Evolutionary conservation across 83 land plant species (phyloP).

Genomic region (Picea engelmannii): DNA sequence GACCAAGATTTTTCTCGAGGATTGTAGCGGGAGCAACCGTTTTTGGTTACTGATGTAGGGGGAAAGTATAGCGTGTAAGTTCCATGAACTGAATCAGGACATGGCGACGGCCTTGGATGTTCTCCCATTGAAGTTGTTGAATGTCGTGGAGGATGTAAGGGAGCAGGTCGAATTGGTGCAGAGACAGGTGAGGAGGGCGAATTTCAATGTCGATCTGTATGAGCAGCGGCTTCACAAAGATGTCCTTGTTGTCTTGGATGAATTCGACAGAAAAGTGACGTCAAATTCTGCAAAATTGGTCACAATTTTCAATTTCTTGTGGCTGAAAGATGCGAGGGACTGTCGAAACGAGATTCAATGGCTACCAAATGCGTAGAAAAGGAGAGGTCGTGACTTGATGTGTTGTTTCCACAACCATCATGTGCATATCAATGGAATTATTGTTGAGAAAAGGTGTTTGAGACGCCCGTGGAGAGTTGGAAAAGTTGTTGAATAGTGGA

Average conservation of each 20-base stretch:
- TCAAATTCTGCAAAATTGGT: slow-evolving; percentile 30
- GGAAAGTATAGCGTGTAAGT: slow-evolving; percentile 23
- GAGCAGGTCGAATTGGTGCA: slow-evolving; percentile 41
- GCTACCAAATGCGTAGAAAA: not conserved
- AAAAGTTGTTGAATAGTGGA: too few species aligned
- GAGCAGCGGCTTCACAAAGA: slow-evolving; percentile 31
- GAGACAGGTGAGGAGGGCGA: slow-evolving; percentile 34
- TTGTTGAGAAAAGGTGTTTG: too few species aligned
- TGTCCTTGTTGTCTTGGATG: slow-evolving; percentile 31
- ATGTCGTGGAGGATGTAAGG: slow-evolving; percentile 35
- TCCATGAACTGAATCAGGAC: slow-evolving; percentile 47
- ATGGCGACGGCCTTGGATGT: slow-evolving; percentile 48
- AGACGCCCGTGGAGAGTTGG: too few species aligned
- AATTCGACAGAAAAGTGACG: slow-evolving; percentile 34
- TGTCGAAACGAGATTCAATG: slow-evolving; percentile 47
- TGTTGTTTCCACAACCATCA: too few species aligned
- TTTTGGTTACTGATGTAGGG: slow-evolving; percentile 39
- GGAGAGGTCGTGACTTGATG: too few species aligned
- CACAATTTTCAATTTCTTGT: slow-evolving; percentile 31
- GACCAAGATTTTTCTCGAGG: slow-evolving; percentile 30
- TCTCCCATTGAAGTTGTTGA: slow-evolving; percentile 33
- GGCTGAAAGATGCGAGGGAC: slow-evolving; percentile 25
- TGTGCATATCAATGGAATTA: too few species aligned
- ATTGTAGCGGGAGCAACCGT: slow-evolving; percentile 36
- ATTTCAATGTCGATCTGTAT: slow-evolving; percentile 19